These are phyloP conservation scores for Bacidia rubella DNA, from an alignment of 495 filamentous ascomycete genomes.

Conservation along the genomic window DNA sequence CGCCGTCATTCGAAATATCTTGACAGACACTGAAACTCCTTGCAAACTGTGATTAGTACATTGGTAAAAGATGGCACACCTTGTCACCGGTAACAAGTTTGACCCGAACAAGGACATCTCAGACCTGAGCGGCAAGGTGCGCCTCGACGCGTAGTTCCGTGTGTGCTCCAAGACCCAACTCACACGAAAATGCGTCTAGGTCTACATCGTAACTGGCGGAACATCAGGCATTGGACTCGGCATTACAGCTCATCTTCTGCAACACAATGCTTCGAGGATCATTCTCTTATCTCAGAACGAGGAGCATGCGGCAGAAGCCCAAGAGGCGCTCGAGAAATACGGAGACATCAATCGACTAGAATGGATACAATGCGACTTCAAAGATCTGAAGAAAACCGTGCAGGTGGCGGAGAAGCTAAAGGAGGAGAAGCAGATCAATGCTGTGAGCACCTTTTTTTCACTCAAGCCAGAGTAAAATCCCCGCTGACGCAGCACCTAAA, in stretches of 20 bases:
- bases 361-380: slow-evolving; percentile 30
- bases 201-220: slow-evolving; percentile 18
- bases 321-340: slow-evolving; percentile 27
- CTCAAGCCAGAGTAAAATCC: slow-evolving; percentile 24
- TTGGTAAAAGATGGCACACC: slow-evolving; percentile 17
- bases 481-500: slow-evolving; percentile 14
- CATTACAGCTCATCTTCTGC: slow-evolving; percentile 37
- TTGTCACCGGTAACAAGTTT: slow-evolving; percentile 27
- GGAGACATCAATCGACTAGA: slow-evolving; percentile 29
- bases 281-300: slow-evolving; percentile 35
- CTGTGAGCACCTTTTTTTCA: slow-evolving; percentile 13
- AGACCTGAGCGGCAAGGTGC: slow-evolving; percentile 27
- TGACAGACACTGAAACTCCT: too few species aligned
- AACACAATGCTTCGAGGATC: slow-evolving; percentile 34
- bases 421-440: slow-evolving; percentile 27
- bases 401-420: slow-evolving; percentile 26
- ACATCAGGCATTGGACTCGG: slow-evolving; percentile 35
- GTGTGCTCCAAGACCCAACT: neutral
- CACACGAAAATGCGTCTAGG: too few species aligned
- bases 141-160: neutral
- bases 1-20: too few species aligned
- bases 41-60: too few species aligned
- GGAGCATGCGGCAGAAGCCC: slow-evolving; percentile 29
- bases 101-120: slow-evolving; percentile 33
- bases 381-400: slow-evolving; percentile 27